Base-by-base conservation (phyloP, 495 filamentous ascomycete genomes). In the Pseudevernia furfuracea region DNA sequence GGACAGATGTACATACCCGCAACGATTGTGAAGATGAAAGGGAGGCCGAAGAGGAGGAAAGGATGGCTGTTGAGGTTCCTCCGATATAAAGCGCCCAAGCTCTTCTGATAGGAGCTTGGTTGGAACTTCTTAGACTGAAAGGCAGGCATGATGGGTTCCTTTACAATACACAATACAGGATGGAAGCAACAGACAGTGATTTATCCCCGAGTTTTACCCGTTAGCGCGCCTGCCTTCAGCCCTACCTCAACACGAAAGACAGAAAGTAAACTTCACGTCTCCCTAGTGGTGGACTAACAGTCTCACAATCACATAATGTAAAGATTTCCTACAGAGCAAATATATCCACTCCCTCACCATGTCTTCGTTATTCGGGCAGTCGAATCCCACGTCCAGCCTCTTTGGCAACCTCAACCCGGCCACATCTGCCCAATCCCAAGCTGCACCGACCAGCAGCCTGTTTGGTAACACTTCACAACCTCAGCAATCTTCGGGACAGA, bases 1-100 rank as follows among this genome's bases (percentile, higher is more conserved):
- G 14, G 28, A 3, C 19, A 53, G 8, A 55, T 49, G 52, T 21
- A 55, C 52, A 34, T 34, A 55, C 52, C 94, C 6, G 87, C 92
- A n/a, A 99, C 86, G 69, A 99, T 96, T 43, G 93, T 86, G 52
- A 81, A 77, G 70, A 97, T 82, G 77, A 99, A 99, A 19, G 94
- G 94, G n/a, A 97, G 79, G 9, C 94, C 94, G 74, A 99, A 99
- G 60, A 97, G 82, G 44, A 93, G 77, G 75, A 99, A 99, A 1
- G 94, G 94, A 68, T 89, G 90, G 66, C 82, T 85, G 25, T 79
- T 72, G 46, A 96, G 81, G 60, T 77, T 71, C 15, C 78, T 72
- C 62, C 94, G 89, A 78, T 99, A 99, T 30, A 81, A 77, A 48
- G 87, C 82, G 10, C 87, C 89, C 66, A 96, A 75, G n/a, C 82